Conservation (phyloP, 192 early-diverging fungal genomes). For the Coemansia sp. region DNA sequence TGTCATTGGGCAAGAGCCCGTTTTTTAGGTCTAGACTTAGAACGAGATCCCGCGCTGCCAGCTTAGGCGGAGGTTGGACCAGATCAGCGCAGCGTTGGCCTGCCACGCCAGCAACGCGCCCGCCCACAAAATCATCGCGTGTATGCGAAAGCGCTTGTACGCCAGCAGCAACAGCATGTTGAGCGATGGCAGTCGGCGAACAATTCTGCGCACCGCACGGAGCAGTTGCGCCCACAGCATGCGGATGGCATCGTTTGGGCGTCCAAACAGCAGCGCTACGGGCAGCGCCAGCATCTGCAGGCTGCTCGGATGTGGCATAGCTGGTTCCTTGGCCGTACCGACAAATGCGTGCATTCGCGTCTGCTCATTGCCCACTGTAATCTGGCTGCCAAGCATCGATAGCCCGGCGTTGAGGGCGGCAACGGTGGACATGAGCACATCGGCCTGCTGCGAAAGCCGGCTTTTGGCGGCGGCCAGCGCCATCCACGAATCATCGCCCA, state of each 20-base stretch:
- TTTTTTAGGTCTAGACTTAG: slow-evolving; percentile 1
- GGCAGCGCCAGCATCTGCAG: slow-evolving; percentile 30
- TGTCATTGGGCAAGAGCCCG: not conserved
- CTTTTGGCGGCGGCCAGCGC: slow-evolving; percentile 37
- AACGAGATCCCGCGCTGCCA: slow-evolving; percentile 33
- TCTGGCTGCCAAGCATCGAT: slow-evolving; percentile 10
- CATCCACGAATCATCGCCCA: slow-evolving; percentile 29
- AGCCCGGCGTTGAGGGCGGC: slow-evolving; percentile 50
- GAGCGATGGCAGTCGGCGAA: slow-evolving; percentile 21
- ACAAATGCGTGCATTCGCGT: not conserved
- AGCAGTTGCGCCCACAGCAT: slow-evolving; percentile 7
- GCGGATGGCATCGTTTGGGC: slow-evolving; percentile 11
- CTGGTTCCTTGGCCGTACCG: not conserved
- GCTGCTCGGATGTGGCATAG: not conserved
- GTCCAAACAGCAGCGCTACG: slow-evolving; percentile 32
- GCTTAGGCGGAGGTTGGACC: slow-evolving; percentile 30
- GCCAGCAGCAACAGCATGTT: slow-evolving; percentile 38
- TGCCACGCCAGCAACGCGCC: slow-evolving; percentile 42
- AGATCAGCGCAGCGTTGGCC: slow-evolving; percentile 42
- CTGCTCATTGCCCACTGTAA: not conserved
- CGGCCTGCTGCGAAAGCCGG: slow-evolving; percentile 46
- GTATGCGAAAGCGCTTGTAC: slow-evolving; percentile 40
- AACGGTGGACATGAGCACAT: slow-evolving; percentile 49
- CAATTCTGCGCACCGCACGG: slow-evolving; percentile 5
- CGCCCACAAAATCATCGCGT: slow-evolving; percentile 41